Evolutionary conservation across 371 early-diverging fungal genomes (phyloP).

Genomic region (Syncephalastrum contaminatum): DNA sequence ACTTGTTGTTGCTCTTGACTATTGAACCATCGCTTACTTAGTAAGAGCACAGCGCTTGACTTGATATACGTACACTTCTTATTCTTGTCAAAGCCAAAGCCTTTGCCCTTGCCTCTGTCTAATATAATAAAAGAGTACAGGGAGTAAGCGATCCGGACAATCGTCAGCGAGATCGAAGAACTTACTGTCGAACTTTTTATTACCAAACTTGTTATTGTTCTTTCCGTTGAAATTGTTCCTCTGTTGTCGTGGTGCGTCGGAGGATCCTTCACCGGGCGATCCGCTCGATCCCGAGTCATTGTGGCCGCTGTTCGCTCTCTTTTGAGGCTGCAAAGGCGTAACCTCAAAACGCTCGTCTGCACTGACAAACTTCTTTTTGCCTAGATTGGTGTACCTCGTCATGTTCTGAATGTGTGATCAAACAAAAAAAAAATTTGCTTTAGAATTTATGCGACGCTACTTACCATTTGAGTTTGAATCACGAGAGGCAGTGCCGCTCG

Average conservation of each 20-base stretch:
- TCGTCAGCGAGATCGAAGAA: neutral
- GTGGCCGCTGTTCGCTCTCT: conserved; percentile 9
- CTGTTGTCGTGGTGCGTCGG: conserved; percentile 2
- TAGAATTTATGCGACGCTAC: too few relatives aligned
- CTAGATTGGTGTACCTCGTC: conserved; percentile 68
- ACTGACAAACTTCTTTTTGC: conserved; percentile 60
- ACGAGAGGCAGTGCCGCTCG: too few relatives aligned
- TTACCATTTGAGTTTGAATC: too few relatives aligned
- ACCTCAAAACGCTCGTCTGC: conserved; percentile 52
- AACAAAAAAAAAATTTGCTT: too few relatives aligned
- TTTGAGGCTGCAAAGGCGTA: conserved; percentile 50
- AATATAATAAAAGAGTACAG: neutral
- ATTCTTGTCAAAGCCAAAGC: conserved; percentile 1
- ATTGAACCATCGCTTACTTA: too few relatives aligned
- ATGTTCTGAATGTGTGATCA: conserved; percentile 21
- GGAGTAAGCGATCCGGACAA: too few relatives aligned
- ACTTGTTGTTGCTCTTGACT: too few relatives aligned
- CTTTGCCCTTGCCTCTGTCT: neutral
- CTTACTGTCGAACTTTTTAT: neutral
- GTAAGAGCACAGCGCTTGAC: neutral
- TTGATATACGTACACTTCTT: conserved; percentile 7
- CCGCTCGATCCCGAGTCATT: neutral
- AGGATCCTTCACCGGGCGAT: neutral
- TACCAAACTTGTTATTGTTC: neutral
- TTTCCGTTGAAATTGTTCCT: conserved; percentile 1